Conservation (phyloP, 2,329 filamentous ascomycete genomes). For the Exophiala aquamarina region DNA sequence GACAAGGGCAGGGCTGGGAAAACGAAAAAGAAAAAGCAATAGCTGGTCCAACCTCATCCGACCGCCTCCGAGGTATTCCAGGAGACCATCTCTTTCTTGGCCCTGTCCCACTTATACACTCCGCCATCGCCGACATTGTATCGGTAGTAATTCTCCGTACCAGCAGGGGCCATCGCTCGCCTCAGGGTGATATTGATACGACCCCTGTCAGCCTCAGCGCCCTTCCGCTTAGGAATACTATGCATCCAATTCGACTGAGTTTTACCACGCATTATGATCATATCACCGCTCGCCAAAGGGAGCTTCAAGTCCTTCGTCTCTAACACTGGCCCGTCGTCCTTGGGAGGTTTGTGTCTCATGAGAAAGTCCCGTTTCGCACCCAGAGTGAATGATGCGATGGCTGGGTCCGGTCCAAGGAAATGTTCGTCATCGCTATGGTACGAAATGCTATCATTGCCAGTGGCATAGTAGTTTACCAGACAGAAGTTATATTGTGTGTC, state of each 20-base stretch:
- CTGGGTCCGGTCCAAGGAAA: slow-evolving; percentile 68
- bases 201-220: slow-evolving; percentile 61
- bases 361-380: slow-evolving; percentile 73
- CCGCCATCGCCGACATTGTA: slow-evolving; percentile 75
- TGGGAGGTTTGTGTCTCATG: slow-evolving; percentile 71
- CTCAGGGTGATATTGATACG: slow-evolving; percentile 78
- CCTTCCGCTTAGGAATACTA: slow-evolving; percentile 70
- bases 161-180: slow-evolving; percentile 66
- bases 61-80: slow-evolving; percentile 28
- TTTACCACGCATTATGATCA: slow-evolving; percentile 73
- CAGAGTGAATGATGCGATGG: slow-evolving; percentile 73
- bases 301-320: slow-evolving; percentile 51
- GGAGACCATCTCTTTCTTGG: slow-evolving; percentile 50
- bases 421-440: slow-evolving; percentile 80
- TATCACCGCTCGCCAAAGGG: slow-evolving; percentile 66
- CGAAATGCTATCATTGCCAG: slow-evolving; percentile 71
- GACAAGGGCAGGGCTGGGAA: slow-evolving; percentile 19
- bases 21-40: slow-evolving; percentile 15
- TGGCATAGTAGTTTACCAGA: slow-evolving; percentile 81
- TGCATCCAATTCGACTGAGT: slow-evolving; percentile 80
- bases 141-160: slow-evolving; percentile 80
- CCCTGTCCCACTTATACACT: slow-evolving; percentile 67
- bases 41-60: background rate
- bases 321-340: slow-evolving; percentile 31
- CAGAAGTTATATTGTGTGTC: slow-evolving; percentile 74